Evolutionary conservation across 768 basidiomycete species (phyloP).

Genomic region (Auriscalpium orientale): DNA sequence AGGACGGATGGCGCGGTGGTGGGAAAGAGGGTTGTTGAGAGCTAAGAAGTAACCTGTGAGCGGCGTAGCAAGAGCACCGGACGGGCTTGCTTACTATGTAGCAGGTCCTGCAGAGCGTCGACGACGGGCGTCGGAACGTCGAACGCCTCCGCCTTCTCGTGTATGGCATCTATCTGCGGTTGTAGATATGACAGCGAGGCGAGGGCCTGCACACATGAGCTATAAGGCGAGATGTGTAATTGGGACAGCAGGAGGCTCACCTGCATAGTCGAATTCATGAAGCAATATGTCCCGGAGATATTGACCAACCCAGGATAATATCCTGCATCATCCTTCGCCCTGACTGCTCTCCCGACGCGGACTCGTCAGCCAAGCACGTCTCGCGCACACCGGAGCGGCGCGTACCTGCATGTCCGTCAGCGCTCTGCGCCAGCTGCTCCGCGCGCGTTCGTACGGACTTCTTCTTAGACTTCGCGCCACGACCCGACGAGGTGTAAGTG

Average conservation of each 20-base stretch:
- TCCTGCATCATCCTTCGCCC: constrained; percentile 25
- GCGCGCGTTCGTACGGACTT: constrained; percentile 44
- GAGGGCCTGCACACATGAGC: constrained; percentile 55
- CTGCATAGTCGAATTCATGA: constrained; percentile 96
- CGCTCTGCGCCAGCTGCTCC: constrained; percentile 45
- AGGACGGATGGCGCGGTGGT: constrained; percentile 62
- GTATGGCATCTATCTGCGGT: constrained; percentile 69
- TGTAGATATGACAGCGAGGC: constrained; percentile 81
- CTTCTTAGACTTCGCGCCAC: constrained; percentile 37
- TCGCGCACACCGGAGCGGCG: background rate
- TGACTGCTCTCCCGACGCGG: background rate
- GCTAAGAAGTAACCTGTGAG: constrained; percentile 28
- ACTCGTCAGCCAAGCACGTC: background rate
- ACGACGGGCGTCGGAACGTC: constrained; percentile 85
- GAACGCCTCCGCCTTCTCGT: constrained; percentile 65
- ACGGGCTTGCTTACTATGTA: constrained; percentile 43
- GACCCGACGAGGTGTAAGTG: constrained; percentile 12
- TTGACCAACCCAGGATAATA: constrained; percentile 91
- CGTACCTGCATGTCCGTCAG: constrained; percentile 26
- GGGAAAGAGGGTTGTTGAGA: constrained; percentile 54
- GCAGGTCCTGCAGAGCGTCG: constrained; percentile 66
- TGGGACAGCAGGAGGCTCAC: constrained; percentile 24
- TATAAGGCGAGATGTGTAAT: background rate
- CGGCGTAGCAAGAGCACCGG: background rate
- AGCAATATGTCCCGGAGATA: constrained; percentile 93